Evolutionary conservation across 1,139 yeast species (phyloP).

Genomic region (Lodderomyces margitis): DNA sequence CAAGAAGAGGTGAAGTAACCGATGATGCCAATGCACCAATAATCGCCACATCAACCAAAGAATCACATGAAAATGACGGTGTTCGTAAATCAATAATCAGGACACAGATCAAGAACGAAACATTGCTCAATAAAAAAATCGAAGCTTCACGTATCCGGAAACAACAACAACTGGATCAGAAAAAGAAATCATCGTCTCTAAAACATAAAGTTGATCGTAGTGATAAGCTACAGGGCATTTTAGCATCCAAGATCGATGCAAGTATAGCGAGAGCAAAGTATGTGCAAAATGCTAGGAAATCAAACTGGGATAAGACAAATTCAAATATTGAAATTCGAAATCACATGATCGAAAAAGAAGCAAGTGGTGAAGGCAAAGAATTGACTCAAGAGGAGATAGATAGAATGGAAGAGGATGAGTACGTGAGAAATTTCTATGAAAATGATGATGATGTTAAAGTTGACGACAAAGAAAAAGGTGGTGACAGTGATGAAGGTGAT

Average conservation of each 20-base stretch:
- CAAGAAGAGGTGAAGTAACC: constrained; percentile 57
- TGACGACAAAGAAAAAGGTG: constrained; percentile 23
- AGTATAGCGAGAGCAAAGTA: constrained; percentile 62
- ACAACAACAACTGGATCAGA: constrained; percentile 18
- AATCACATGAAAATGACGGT: constrained; percentile 46
- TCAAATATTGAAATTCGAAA: constrained; percentile 37
- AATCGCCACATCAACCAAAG: constrained; percentile 42
- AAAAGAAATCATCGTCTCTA: constrained; percentile 32
- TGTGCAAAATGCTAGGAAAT: constrained; percentile 60
- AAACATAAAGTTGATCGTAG: constrained; percentile 49
- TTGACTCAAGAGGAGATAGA: constrained; percentile 22
- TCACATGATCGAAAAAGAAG: constrained; percentile 14
- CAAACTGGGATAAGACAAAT: constrained; percentile 73
- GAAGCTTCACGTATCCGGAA: constrained; percentile 41
- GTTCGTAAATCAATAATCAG: constrained; percentile 63
- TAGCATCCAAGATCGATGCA: constrained; percentile 60
- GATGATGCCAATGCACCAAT: constrained; percentile 49
- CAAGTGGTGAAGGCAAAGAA: constrained; percentile 1
- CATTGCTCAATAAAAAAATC: constrained; percentile 54
- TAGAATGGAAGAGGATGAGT: constrained; percentile 34
- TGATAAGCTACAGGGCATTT: constrained; percentile 51
- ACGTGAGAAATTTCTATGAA: constrained; percentile 33
- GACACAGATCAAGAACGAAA: constrained; percentile 67
- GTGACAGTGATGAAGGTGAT: constrained; percentile 17
- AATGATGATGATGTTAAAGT: constrained; percentile 28